Base-by-base conservation (phyloP, 2,329 filamentous ascomycete genomes). In the Colletotrichum sp. region DNA sequence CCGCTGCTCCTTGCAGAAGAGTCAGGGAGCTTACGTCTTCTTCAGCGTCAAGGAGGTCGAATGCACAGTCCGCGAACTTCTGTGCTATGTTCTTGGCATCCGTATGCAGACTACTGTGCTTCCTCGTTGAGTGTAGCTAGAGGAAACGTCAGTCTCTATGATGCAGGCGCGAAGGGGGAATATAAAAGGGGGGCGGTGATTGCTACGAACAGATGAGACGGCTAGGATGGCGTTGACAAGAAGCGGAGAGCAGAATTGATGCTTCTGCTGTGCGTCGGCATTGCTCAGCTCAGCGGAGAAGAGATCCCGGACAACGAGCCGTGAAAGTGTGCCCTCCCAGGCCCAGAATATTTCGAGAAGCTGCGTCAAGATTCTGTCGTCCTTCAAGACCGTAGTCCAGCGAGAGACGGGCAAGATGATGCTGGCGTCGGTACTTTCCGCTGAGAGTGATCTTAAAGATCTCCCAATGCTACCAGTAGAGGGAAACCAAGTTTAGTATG, bases 151-250 rank as follows among this genome's bases (percentile, higher is more conserved):
- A 63, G 60, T 36, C 13, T 36, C 13, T 5, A 16, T 1, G 12
- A 19, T 16, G 5, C 8, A 27, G 30, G 5, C 61, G 15, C n/a
- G 34, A 44, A 5, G 22, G 28, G n/a, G n/a, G 7, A 9, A 30
- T 30, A 63, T 36, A 68, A 28, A 32, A 11, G 11, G 16, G 28
- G 7, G 28, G 9, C 2, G 52, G 7, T 2, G 55, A 30, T 19
- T 27, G n/a, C 19, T 48, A 72, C 78, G 52, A 60, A 80, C 80
- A 69, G 65, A 73, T 19, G 77, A 72, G 52, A 78, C 71, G 13
- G 80, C 77, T 7, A 81, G 44, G 4, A 82, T 68, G 25, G 78
- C 74, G 44, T 81, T 79, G 59, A 82, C 72, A 3, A 82, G 75
- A 8, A 79, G 71, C 13, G 72, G 52, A 8, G 80, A 79, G 67